phyloP scores from a whole-genome alignment of 441 rosid genomes.

The Mallotus repandus region DNA sequence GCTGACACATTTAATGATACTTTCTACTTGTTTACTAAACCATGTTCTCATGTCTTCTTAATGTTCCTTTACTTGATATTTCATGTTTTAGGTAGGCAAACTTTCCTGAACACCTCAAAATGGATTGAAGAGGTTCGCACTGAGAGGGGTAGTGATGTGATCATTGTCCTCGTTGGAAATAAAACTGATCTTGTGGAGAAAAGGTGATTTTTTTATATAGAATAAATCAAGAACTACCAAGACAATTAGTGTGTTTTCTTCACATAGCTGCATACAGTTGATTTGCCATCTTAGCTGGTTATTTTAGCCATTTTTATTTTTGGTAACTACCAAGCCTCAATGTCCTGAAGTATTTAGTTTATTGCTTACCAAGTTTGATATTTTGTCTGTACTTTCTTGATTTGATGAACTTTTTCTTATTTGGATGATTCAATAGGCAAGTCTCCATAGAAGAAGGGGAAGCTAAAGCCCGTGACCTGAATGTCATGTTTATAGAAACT shows the following conservation, averaged over 20 bases:
- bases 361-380: background rate
- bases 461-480: conserved; percentile 79
- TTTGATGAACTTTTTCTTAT: background rate
- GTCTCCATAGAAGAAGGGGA: conserved; percentile 96
- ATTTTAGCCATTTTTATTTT: background rate
- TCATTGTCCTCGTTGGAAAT: conserved; percentile 86
- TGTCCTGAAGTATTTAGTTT: background rate
- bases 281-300: background rate
- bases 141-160: conserved; percentile 90
- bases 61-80: conserved; percentile 17
- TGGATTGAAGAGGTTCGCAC: conserved; percentile 92
- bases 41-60: background rate
- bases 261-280: background rate
- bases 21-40: background rate
- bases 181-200: conserved; percentile 91
- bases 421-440: conserved; percentile 57
- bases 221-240: background rate
- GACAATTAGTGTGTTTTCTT: no score
- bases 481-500: conserved; percentile 91
- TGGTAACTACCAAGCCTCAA: background rate
- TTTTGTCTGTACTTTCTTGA: background rate
- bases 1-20: background rate
- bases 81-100: conserved; percentile 56
- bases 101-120: conserved; percentile 74
- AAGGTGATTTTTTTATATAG: conserved; percentile 42